Evolutionary conservation across 805 yeast species (phyloP), one percentile per base, ranked within the genome.

Genomic region (Saccharomycopsis javanensis): DNA sequence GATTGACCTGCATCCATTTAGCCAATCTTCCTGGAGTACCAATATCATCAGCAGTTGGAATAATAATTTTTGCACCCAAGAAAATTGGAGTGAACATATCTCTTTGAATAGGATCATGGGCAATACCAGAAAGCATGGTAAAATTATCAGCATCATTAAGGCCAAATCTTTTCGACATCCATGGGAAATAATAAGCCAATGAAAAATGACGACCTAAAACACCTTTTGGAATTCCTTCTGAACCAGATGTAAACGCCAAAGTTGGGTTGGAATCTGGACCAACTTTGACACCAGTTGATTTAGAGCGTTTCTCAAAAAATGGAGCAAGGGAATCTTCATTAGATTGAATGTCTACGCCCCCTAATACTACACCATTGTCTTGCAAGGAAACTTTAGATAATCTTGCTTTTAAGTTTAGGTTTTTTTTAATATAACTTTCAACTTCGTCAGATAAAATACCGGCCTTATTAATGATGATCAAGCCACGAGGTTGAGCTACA

Each of bases 191-290:
- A 75, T 94, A 94, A 1, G 99, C 96, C 60, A 94, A 75, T 0
- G 98, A 92, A 72, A 83, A 95, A 68, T 94, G 99, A 73, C 99
- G 87, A 54, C 99, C 99, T 60, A 90, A 78, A 25, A 94, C 99
- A 75, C 99, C 99, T 73, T 94, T 94, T 64, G 99, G 99, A 62
- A 92, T 77, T 70, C 99, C 99, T 71, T 94, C 99, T 5, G 96
- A 88, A 33, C 99, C 99, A 20, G 96, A 88, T 5, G 99, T 94
- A 73, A 94, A 94, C 0, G 97, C 87, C 55, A 94, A 76, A 6
- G 99, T 94, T 53, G 99, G 99, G 66, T 92, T 92, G 42, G 94
- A 85, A 69, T 94, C 99, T 2, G 99, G 99, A 1, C 99, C 99
- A 37, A 94, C 98, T 48, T 84, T 72, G 8, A 94, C 94, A 42